phyloP scores from a whole-genome alignment of 371 early-diverging fungal genomes.

The Rhizopus delemar region DNA sequence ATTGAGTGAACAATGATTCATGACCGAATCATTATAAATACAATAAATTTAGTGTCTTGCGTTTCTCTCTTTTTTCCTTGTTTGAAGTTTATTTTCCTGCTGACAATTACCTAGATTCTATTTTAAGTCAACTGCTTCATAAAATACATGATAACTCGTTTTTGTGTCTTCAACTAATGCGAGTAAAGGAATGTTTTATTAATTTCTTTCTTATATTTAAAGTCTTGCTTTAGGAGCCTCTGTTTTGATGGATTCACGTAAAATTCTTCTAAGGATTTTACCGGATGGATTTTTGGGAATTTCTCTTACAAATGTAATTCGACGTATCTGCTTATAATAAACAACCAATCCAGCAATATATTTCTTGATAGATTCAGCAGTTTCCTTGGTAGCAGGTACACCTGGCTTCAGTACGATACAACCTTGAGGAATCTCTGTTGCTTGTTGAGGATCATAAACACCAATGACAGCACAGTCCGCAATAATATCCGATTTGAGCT shows the following conservation, averaged over 20 bases:
- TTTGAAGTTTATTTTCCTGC: no score
- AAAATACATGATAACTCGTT: no score
- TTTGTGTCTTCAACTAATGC: no score
- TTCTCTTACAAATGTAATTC: conserved; percentile 68
- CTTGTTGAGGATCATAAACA: conserved; percentile 46
- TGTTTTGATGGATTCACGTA: conserved; percentile 18
- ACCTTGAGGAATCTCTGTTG: conserved; percentile 75
- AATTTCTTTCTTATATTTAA: not conserved
- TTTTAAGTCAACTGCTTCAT: no score
- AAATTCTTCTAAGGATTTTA: conserved; percentile 69
- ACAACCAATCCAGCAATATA: conserved; percentile 66
- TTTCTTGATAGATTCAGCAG: conserved; percentile 42
- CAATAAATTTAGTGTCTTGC: no score
- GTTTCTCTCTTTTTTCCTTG: no score
- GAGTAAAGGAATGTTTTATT: not conserved
- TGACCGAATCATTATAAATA: no score
- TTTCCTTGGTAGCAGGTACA: conserved; percentile 17
- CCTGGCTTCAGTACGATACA: conserved; percentile 56
- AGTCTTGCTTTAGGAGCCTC: not conserved
- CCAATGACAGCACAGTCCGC: conserved; percentile 73
- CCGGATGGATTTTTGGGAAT: conserved; percentile 79
- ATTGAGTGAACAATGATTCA: no score
- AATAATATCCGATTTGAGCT: conserved; percentile 59
- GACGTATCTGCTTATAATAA: conserved; percentile 71
- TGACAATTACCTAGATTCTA: no score